Conservation (phyloP, 164 flowering plant species). For the Litsea cubeba region DNA sequence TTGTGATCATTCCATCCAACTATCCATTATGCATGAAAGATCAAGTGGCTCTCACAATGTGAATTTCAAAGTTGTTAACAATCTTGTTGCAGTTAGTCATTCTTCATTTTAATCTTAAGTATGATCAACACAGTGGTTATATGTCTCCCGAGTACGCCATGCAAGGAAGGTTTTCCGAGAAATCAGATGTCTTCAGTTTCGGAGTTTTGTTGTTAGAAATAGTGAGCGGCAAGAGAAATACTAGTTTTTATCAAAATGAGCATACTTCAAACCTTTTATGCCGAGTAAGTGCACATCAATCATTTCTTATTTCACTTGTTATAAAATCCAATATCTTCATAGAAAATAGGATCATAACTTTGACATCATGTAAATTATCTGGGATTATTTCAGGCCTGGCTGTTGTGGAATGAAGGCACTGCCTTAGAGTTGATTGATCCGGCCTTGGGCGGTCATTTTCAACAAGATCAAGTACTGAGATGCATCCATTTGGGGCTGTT, state of each 20-base stretch:
- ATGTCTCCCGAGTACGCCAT: slow-evolving; percentile 40
- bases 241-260: slow-evolving; percentile 15
- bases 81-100: too few species aligned
- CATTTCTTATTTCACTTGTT: too few species aligned
- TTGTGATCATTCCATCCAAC: too few species aligned
- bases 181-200: slow-evolving; percentile 49
- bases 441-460: neutral
- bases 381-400: slow-evolving; percentile 7
- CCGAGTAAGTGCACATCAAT: neutral
- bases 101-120: neutral
- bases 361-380: too few species aligned
- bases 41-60: too few species aligned
- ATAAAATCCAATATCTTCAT: too few species aligned
- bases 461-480: neutral
- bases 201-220: slow-evolving; percentile 36
- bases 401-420: slow-evolving; percentile 7
- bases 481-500: slow-evolving; percentile 13
- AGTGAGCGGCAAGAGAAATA: slow-evolving; percentile 26
- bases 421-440: slow-evolving; percentile 6
- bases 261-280: neutral
- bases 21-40: too few species aligned
- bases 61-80: too few species aligned
- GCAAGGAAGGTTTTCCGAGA: slow-evolving; percentile 32
- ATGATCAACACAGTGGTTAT: slow-evolving; percentile 26
- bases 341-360: too few species aligned